Base-by-base conservation (phyloP, 495 filamentous ascomycete genomes). In the Terfezia claveryi region DNA sequence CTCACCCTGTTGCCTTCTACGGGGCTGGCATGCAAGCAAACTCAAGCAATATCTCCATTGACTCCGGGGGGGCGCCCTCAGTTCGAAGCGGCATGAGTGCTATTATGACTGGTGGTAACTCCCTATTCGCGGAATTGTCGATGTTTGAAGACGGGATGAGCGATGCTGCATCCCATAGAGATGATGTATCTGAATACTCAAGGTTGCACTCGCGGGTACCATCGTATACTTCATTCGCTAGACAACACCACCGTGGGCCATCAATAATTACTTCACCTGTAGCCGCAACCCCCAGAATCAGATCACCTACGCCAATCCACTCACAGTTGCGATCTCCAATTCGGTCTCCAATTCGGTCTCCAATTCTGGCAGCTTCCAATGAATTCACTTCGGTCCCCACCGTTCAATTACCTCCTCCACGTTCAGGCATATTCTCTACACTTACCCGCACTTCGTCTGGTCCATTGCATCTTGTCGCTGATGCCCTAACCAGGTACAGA, bases 251-350 rank as follows among this genome's bases (percentile, higher is more conserved):
- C 54, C 3, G 41, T 14, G 41, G 12, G 12, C 14, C 41, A 51
- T 64, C 32, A 36, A 27, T 1, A 62, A 64, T 38, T 61, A 58
- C 7, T 61, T 61, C 2, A 62, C 62, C 14, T 49, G 62, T 8
- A 49, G 62, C 8, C n/a, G 56, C 16, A 57, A 64, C 23, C 57
- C 58, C 20, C 23, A 9, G 46, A 23, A 52, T 36, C n/a, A 14
- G 20, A 32, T 36, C 49, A 14, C 27, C 27, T 32, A 32, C 27
- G 27, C 27, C 27, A 32, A 23, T 52, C 10, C 54, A 52, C 46
- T 44, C 53, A 10, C 44, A 23, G n/a, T 7, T 20, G 2, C 8
- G 20, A 51, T 12, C 54, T 5, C 17, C 41, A 46, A 4, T 46
- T 46, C 14, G 14, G 16, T 10, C 38, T 44, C 38, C 10, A 10